These are phyloP conservation scores for Parachaetomium inaequale DNA, from an alignment of 495 filamentous ascomycete genomes.

Conservation along the genomic window DNA sequence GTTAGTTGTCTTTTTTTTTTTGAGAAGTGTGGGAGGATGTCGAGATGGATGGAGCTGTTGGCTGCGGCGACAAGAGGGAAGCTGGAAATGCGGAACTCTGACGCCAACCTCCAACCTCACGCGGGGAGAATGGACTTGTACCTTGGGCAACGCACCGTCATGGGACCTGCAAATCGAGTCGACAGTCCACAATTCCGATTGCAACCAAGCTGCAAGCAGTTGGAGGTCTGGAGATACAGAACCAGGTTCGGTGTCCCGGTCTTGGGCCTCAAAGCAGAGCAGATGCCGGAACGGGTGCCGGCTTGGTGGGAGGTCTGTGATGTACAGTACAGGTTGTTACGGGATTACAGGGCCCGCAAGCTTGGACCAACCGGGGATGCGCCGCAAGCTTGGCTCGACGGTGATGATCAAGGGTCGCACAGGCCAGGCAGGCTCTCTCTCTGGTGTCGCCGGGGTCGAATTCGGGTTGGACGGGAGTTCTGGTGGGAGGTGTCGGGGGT, in stretches of 20 bases:
- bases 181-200: background rate
- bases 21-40: background rate
- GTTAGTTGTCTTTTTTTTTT: background rate
- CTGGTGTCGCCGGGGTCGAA: no score
- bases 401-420: background rate
- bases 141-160: background rate
- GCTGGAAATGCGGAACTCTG: background rate
- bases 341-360: background rate
- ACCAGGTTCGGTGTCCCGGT: background rate
- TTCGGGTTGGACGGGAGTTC: no score
- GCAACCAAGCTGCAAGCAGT: no score
- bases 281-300: background rate
- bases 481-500: no score
- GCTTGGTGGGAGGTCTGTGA: background rate
- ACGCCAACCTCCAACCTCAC: background rate
- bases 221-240: background rate
- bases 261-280: background rate
- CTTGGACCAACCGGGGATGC: background rate
- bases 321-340: background rate
- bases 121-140: background rate
- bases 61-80: background rate
- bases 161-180: background rate
- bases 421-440: no score
- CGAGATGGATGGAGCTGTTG: background rate
- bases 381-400: background rate